Base-by-base conservation (phyloP, 169 alveolate genomes). In the Babesia divergens region DNA sequence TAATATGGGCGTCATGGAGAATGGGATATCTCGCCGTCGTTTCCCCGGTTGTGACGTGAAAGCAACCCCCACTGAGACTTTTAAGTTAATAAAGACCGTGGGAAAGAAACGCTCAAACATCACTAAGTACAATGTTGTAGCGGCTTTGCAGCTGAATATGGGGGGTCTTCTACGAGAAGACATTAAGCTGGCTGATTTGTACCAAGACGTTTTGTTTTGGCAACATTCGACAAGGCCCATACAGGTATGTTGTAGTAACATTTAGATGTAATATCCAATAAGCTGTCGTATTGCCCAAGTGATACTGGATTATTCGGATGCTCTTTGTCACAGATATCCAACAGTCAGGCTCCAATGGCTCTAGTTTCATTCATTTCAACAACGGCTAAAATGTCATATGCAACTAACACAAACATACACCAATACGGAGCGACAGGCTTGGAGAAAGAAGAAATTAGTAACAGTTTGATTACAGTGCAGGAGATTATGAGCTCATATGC, bases 351-450 rank as follows among this genome's bases (percentile, higher is more conserved):
- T 6, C 69, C 62, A 0, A 37, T 83, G 44, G 84, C 90, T 13
- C 32, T 69, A 3, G 26, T 83, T 40, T 70, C 65, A 43, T 59
- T 64, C 47, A 40, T 56, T 42, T 1, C 44, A 34, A 62, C 74
- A 20, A 68, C 65, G 22, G 83, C 90, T 0, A 74, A 83, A 71
- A 67, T 83, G 83, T 50, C 58, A 18, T 83, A 74, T 70, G 70
- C 81, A 0, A 46, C 90, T 13, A 83, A 83, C 35, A 77, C 90
- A 22, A 67, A 83, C 44, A 83, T 83, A 24, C 83, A 83, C 59
- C 72, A 74, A 28, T 83, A 74, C 18, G 74, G 46, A 18, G 75
- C 51, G 16, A 54, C 59, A 8, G 86, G 90, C 3, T 65, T 83
- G 8, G 65, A 49, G 2, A 6, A 6, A 22, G 65, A 32, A n/a